phyloP scores from a whole-genome alignment of 2,329 filamentous ascomycete genomes.

The Verticillium albo-atrum region DNA sequence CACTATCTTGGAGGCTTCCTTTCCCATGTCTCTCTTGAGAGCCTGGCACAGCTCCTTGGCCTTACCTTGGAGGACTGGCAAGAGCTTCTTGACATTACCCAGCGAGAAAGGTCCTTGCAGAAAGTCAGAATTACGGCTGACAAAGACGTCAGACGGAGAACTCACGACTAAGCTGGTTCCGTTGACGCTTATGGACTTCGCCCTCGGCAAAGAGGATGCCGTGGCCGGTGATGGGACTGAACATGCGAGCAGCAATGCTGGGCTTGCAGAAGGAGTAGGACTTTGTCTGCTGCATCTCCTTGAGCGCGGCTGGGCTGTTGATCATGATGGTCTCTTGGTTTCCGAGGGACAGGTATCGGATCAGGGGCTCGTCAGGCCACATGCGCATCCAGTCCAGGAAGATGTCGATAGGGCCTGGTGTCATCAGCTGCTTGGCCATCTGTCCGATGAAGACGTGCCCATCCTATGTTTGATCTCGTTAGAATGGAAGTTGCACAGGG shows the following conservation, averaged over 20 bases:
- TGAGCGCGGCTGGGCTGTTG: conserved; percentile 28
- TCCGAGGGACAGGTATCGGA: conserved; percentile 29
- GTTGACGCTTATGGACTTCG: conserved; percentile 25
- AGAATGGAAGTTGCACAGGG: conserved; percentile 3
- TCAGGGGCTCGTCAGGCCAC: conserved; percentile 29
- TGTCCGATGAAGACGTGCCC: conserved; percentile 35
- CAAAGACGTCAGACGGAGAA: not conserved
- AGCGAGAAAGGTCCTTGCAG: conserved; percentile 27
- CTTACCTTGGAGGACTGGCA: conserved; percentile 30
- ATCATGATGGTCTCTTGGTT: conserved; percentile 31
- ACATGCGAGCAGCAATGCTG: conserved; percentile 22
- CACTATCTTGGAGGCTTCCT: conserved; percentile 14
- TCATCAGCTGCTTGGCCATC: conserved; percentile 23
- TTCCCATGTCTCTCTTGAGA: conserved; percentile 21
- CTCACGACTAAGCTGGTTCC: conserved; percentile 24
- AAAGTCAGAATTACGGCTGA: not conserved
- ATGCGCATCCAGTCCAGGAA: conserved; percentile 24
- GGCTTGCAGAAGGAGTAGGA: conserved; percentile 34
- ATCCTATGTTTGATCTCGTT: conserved; percentile 20
- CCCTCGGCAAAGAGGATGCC: conserved; percentile 33
- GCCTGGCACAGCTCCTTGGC: conserved; percentile 20
- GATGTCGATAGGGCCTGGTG: conserved; percentile 19
- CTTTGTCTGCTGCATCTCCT: conserved; percentile 32
- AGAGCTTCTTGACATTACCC: conserved; percentile 28
- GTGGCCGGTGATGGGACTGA: conserved; percentile 27